Percentiles rank a stretch among this genome's conserved stretches.
These are phyloP conservation scores for Entamoeba invadens DNA, from an alignment of 208 protist genomes.

Conservation along the genomic window DNA sequence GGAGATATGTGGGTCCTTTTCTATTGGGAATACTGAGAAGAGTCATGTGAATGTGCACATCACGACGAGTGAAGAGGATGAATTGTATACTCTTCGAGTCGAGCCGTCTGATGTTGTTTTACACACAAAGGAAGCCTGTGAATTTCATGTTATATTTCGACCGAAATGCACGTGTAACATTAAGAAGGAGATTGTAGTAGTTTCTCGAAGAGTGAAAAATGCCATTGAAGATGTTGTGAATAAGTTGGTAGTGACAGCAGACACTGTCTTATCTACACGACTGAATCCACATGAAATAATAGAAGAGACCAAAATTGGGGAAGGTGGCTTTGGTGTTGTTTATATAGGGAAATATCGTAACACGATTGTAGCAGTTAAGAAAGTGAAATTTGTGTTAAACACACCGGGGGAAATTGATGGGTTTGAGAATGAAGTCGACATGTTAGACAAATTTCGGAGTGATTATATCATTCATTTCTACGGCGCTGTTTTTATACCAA, in stretches of 20 bases:
- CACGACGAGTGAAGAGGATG: too few relatives aligned
- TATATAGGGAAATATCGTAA: constrained; percentile 15
- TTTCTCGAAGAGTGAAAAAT: not conserved
- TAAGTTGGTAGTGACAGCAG: not conserved
- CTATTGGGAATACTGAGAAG: too few relatives aligned
- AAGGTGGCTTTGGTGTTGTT: constrained; percentile 16
- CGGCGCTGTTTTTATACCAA: too few relatives aligned
- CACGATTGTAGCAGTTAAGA: constrained; percentile 30
- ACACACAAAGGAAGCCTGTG: not conserved
- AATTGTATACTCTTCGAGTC: too few relatives aligned
- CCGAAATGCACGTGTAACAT: not conserved
- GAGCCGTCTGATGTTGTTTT: too few relatives aligned
- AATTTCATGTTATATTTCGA: not conserved
- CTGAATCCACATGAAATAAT: not conserved
- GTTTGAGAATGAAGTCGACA: constrained; percentile 31
- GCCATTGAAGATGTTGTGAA: not conserved
- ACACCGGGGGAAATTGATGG: constrained; percentile 5
- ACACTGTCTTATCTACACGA: not conserved
- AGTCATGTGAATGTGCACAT: too few relatives aligned
- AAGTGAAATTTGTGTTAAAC: not conserved
- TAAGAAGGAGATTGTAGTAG: not conserved
- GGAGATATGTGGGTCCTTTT: too few relatives aligned
- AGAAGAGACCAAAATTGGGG: constrained; percentile 4
- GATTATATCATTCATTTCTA: too few relatives aligned
- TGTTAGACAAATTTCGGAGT: too few relatives aligned